A percentile compares a stretch with the other conserved stretches of the same genome.
Evolutionary conservation across 495 filamentous ascomycete species (phyloP).

Genomic region (Penicillium canescens): DNA sequence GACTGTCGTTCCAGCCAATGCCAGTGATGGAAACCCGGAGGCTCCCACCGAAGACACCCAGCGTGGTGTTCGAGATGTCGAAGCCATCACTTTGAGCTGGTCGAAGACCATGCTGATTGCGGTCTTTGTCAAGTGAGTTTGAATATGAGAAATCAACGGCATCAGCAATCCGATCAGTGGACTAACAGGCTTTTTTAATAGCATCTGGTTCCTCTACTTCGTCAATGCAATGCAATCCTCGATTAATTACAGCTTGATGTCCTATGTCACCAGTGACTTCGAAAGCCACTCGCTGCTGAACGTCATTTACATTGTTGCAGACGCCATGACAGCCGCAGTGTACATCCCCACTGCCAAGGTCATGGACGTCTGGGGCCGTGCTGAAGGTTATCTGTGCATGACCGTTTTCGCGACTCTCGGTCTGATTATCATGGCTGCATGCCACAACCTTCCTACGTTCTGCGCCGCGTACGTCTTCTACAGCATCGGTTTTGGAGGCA

Average conservation of each 20-base stretch:
- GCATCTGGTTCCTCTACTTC: constrained; percentile 51
- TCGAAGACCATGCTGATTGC: constrained; percentile 35
- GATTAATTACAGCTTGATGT: constrained; percentile 28
- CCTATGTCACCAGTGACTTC: constrained; percentile 51
- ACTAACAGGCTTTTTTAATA: constrained; percentile 17
- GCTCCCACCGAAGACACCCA: constrained; percentile 27
- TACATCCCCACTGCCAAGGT: constrained; percentile 64
- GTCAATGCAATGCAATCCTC: constrained; percentile 43
- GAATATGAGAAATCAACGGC: background rate
- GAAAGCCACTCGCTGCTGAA: constrained; percentile 58
- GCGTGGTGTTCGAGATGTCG: constrained; percentile 43
- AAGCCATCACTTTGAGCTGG: constrained; percentile 48
- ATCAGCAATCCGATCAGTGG: background rate
- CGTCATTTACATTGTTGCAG: constrained; percentile 55
- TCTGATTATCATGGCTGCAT: constrained; percentile 52
- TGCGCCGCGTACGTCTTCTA: constrained; percentile 53
- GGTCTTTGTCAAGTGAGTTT: constrained; percentile 40
- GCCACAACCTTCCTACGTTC: constrained; percentile 47
- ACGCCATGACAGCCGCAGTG: constrained; percentile 35
- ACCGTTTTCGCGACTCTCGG: constrained; percentile 35
- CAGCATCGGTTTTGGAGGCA: constrained; percentile 52
- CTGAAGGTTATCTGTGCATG: constrained; percentile 54
- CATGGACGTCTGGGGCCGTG: constrained; percentile 65
- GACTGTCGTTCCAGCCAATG: background rate
- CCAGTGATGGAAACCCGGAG: background rate